Evolutionary conservation across 192 early-diverging fungal species (phyloP).

Genomic region (Mortierella alpina): DNA sequence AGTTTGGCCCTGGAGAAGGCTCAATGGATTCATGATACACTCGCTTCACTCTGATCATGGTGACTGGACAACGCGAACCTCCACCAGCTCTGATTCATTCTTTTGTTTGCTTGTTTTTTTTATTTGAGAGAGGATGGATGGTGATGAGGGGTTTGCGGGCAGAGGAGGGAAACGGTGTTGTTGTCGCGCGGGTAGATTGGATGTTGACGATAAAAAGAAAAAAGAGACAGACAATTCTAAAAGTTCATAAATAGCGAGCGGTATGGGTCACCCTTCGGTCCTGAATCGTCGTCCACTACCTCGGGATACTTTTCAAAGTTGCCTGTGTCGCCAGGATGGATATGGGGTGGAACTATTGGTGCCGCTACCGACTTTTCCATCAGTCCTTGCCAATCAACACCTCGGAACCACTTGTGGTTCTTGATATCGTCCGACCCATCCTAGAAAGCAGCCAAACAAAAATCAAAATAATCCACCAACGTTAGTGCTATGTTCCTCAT

Average conservation of each 20-base stretch:
- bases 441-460: slow-evolving; percentile 33
- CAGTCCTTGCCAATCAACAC: slow-evolving; percentile 94
- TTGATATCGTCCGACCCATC: slow-evolving; percentile 93
- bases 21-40: too few species aligned
- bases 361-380: slow-evolving; percentile 77
- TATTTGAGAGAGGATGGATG: too few species aligned
- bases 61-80: too few species aligned
- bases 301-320: slow-evolving; percentile 99
- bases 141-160: background rate
- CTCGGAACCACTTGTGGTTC: slow-evolving; percentile 92
- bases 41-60: too few species aligned
- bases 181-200: background rate
- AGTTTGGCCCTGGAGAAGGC: too few species aligned
- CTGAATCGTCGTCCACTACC: slow-evolving; percentile 69
- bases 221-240: slow-evolving; percentile 18
- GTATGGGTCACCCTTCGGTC: slow-evolving; percentile 76
- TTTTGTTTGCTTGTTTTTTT: too few species aligned
- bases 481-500: background rate
- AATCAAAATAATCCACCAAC: too few species aligned
- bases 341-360: slow-evolving; percentile 90
- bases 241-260: slow-evolving; percentile 81
- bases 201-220: background rate
- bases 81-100: too few species aligned
- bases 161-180: background rate
- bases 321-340: slow-evolving; percentile 91